Conservation (phyloP, 352 stramenopile genomes). For the Saprolegnia parasitica region DNA sequence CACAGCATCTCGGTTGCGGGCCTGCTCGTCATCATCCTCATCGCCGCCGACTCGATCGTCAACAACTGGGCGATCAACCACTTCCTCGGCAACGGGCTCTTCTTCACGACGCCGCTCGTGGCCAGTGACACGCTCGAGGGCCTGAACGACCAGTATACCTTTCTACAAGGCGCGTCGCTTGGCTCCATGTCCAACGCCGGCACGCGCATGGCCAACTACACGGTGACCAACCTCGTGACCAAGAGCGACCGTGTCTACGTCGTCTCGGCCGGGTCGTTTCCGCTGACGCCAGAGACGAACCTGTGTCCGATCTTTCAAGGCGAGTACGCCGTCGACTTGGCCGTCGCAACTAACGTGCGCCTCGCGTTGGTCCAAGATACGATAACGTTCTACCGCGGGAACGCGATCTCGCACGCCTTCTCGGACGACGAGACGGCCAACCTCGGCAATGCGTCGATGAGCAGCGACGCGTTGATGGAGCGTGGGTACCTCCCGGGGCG, state of each 20-base stretch:
- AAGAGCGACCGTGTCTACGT: background rate
- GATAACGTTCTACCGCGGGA: conserved; percentile 4
- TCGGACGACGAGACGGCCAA: conserved; percentile 3
- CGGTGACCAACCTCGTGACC: background rate
- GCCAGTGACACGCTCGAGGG: background rate
- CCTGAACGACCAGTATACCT: background rate
- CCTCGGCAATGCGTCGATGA: background rate
- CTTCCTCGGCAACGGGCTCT: conserved; percentile 9
- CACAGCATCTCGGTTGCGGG: background rate
- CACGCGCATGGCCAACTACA: conserved; percentile 20
- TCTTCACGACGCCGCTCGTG: conserved; percentile 18
- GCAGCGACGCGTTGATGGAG: background rate
- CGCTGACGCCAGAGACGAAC: background rate
- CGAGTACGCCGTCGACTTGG: conserved; percentile 4
- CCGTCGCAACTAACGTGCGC: background rate
- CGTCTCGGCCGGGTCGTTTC: conserved; percentile 11
- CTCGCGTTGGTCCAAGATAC: background rate
- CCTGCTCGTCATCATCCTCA: background rate
- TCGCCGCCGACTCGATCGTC: conserved; percentile 1
- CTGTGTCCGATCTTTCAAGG: background rate
- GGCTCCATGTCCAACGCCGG: conserved; percentile 17
- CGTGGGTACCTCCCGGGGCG: background rate
- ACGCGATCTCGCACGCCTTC: conserved; percentile 3
- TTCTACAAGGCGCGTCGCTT: background rate
- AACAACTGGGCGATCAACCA: conserved; percentile 28